Percentiles rank a stretch among this genome's conserved stretches.
Conservation (phyloP, 805 yeast species). For the Monosporozyma servazzii region DNA sequence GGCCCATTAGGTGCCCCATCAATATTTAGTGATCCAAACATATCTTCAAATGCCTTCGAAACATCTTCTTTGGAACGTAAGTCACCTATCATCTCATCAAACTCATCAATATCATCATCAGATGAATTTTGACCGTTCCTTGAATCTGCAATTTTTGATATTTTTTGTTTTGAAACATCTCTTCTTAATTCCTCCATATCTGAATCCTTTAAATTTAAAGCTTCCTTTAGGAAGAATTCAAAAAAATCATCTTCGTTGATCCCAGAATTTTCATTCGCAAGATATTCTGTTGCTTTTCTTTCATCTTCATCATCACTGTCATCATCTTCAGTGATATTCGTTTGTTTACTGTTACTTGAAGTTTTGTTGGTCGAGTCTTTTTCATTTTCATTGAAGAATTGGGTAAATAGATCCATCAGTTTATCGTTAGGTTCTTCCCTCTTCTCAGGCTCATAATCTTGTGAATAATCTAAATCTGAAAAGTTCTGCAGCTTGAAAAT, state of each 20-base stretch:
- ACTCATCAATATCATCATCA: slow-evolving; percentile 8
- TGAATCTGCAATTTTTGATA: slow-evolving; percentile 4
- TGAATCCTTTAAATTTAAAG: slow-evolving; percentile 38
- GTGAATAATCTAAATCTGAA: background rate
- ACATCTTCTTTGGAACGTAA: slow-evolving; percentile 3
- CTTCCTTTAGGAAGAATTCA: slow-evolving; percentile 51
- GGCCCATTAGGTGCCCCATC: slow-evolving; percentile 11
- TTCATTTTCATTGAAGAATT: slow-evolving; percentile 5
- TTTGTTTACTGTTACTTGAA: background rate
- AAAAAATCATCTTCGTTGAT: slow-evolving; percentile 64
- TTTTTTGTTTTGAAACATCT: background rate
- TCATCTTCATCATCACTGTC: slow-evolving; percentile 18
- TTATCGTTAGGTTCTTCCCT: slow-evolving; percentile 10
- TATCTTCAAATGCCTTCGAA: slow-evolving; percentile 5
- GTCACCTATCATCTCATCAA: slow-evolving; percentile 4
- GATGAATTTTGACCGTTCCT: slow-evolving; percentile 15
- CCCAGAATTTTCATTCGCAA: slow-evolving; percentile 31
- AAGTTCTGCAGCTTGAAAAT: background rate
- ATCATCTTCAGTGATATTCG: slow-evolving; percentile 27
- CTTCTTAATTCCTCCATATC: slow-evolving; percentile 35
- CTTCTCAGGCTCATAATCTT: background rate
- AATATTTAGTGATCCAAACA: slow-evolving; percentile 8
- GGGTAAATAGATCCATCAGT: slow-evolving; percentile 7
- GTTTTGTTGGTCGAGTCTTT: background rate
- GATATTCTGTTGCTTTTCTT: slow-evolving; percentile 21